Evolutionary conservation across 2,329 filamentous ascomycete species (phyloP), one percentile per base, ranked within the genome.

Genomic region (Paecilomyces variotii): DNA sequence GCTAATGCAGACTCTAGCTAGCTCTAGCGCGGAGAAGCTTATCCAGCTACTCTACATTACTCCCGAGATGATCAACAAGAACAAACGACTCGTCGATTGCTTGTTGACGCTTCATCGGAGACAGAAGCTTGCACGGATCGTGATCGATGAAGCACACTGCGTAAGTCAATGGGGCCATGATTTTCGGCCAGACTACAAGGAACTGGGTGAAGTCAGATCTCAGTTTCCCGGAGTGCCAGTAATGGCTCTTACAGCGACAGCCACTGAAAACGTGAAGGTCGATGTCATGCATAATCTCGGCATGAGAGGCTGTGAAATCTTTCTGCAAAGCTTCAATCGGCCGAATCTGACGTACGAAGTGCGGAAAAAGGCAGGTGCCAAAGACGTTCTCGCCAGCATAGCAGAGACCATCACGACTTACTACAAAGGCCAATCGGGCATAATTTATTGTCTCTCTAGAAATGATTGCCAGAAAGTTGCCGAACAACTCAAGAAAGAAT

Each of bases 101-200:
- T 80, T 99, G 62, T 76, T 84, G 56, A 79, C 78, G 2, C 79
- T 99, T n/a, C 83, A 96, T 71, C 74, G 75, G 12, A 85, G 85
- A 55, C 79, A 82, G 2, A 89, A 87, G 66, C 84, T 99, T 56
- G 93, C 95, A 14, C 86, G 94, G 27, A 85, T 99, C 54, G 94
- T 99, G 56, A 96, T 99, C 62, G 94, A 99, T 65, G 95, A 99
- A 76, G 94, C 94, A n/a, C 94, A 99, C 72, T 99, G 94, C 73
- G 93, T 99, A 27, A 97, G 94, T 73, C 92, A 99, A 78, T 99
- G 94, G 94, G 94, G 94, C 0, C 94, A 99, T 66, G 94, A 99
- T 72, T 99, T 99, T 71, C 86, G 95, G 53, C 93, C 92, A 0
- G 93, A 97, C 71, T 99, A 99, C 78, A 96, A 96, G 73, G 83